A percentile compares a stretch with the other conserved stretches of the same genome.
Evolutionary conservation across 805 yeast species (phyloP).

Genomic region (Danielia oregonensis): DNA sequence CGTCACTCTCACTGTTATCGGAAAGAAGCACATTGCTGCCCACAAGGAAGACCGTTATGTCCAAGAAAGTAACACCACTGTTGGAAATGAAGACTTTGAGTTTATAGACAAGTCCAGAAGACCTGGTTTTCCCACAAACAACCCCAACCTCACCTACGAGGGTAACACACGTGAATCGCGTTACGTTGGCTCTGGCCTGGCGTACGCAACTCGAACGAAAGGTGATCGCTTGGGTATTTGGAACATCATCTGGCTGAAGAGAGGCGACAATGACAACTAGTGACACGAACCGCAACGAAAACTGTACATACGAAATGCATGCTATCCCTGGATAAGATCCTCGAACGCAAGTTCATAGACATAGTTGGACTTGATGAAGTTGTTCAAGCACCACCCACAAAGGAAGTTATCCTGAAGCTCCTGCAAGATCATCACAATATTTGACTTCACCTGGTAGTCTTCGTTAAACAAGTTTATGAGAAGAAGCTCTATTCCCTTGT

Average conservation of each 20-base stretch:
- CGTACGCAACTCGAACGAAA: slow-evolving; percentile 52
- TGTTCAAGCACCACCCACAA: slow-evolving; percentile 43
- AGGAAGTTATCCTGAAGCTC: slow-evolving; percentile 41
- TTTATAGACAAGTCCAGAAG: slow-evolving; percentile 28
- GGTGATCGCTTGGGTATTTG: slow-evolving; percentile 49
- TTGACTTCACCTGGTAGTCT: slow-evolving; percentile 38
- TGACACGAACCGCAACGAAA: too few species aligned
- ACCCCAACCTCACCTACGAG: slow-evolving; percentile 29
- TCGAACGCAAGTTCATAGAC: slow-evolving; percentile 39
- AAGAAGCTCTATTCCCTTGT: slow-evolving; percentile 41
- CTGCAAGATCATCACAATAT: slow-evolving; percentile 39
- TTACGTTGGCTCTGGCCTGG: slow-evolving; percentile 65
- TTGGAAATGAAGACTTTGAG: slow-evolving; percentile 24
- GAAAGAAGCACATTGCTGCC: slow-evolving; percentile 33
- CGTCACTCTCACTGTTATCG: slow-evolving; percentile 27
- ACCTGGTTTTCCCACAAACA: slow-evolving; percentile 52
- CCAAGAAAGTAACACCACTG: slow-evolving; percentile 33
- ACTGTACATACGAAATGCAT: not conserved
- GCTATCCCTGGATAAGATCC: slow-evolving; percentile 21
- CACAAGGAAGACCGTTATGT: slow-evolving; percentile 33
- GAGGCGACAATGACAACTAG: too few species aligned
- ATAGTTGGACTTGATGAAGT: slow-evolving; percentile 32
- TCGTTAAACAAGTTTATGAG: slow-evolving; percentile 39
- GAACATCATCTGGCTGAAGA: slow-evolving; percentile 9
- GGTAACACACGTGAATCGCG: slow-evolving; percentile 49